Base-by-base conservation (phyloP, 2,329 filamentous ascomycete genomes). In the Reticulascus tulasneorum region DNA sequence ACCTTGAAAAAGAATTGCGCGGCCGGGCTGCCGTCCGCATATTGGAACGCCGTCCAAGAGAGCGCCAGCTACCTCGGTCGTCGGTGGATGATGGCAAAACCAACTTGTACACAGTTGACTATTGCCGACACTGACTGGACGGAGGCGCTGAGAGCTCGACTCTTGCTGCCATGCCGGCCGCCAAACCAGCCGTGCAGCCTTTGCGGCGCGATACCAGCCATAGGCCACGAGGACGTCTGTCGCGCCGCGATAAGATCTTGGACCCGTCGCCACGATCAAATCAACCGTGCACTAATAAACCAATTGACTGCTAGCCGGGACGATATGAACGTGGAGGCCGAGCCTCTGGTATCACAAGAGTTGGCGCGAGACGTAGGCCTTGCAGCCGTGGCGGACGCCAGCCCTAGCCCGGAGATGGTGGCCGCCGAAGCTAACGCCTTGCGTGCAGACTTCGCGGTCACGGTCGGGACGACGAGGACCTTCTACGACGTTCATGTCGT, bases 401-500 rank as follows among this genome's bases (percentile, higher is more conserved):
- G n/a, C n/a, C 17, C n/a, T n/a, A 16, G 17, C 24, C 24, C 24
- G n/a, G 8, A 27, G 24, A 16, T 11, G n/a, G n/a, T 27, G 17
- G n/a, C 24, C 24, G 8, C 13, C 6, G 24, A 6, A n/a, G 6
- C 10, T 11, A 27, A 16, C n/a, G 24, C 24, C n/a, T 16, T 27
- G 17, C 17, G 27, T 5, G 7, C 27, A 11, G 27, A 29, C 27
- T 29, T 29, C 16, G 17, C 13, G 7, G n/a, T 18, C 16, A 29
- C 27, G 9, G 16, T 29, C 17, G 27, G 27, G 27, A 6, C 6
- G 5, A 15, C 11, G 11, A 11, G 27, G 7, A 18, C 17, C 13
- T 29, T 18, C 27, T 31, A 31, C 29, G 29, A 31, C 18, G 18
- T 31, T 17, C 18, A 31, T 18, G 23, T 31, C 12, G 29, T 31